Conservation (phyloP, 108 stramenopile genomes). For the Nannochloropsis salina region DNA sequence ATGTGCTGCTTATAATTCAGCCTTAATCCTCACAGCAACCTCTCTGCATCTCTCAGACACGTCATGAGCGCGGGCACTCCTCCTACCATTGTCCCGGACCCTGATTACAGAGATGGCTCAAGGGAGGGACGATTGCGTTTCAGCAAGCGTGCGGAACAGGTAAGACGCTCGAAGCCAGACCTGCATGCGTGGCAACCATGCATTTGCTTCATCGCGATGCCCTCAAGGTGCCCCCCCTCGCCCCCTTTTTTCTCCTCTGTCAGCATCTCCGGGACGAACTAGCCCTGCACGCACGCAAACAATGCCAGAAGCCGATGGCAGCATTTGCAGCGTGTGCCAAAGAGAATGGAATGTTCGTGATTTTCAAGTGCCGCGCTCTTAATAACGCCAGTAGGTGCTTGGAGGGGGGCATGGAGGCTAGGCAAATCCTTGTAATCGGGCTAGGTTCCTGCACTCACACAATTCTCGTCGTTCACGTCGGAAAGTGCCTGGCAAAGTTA, state of each 20-base stretch:
- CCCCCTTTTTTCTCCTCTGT: background rate
- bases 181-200: too few relatives aligned
- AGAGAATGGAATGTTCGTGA: constrained; percentile 15
- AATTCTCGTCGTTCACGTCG: too few relatives aligned
- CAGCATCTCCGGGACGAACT: constrained; percentile 14
- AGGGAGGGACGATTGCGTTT: background rate
- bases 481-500: too few relatives aligned
- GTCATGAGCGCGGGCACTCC: too few relatives aligned
- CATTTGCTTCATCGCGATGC: background rate
- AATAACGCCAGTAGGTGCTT: constrained; percentile 14
- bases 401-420: background rate
- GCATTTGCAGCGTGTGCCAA: constrained; percentile 16
- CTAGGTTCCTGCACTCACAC: too few relatives aligned
- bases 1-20: too few relatives aligned
- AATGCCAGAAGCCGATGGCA: background rate
- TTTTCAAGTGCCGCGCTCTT: background rate
- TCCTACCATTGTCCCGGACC: background rate
- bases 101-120: background rate
- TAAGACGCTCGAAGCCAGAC: background rate
- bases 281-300: background rate
- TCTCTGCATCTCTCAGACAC: too few relatives aligned
- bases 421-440: too few relatives aligned
- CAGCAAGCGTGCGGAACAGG: constrained; percentile 5
- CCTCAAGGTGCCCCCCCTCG: background rate
- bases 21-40: too few relatives aligned